These are phyloP conservation scores for Strigomonas culicis DNA, from an alignment of 208 protist genomes.

Conservation along the genomic window DNA sequence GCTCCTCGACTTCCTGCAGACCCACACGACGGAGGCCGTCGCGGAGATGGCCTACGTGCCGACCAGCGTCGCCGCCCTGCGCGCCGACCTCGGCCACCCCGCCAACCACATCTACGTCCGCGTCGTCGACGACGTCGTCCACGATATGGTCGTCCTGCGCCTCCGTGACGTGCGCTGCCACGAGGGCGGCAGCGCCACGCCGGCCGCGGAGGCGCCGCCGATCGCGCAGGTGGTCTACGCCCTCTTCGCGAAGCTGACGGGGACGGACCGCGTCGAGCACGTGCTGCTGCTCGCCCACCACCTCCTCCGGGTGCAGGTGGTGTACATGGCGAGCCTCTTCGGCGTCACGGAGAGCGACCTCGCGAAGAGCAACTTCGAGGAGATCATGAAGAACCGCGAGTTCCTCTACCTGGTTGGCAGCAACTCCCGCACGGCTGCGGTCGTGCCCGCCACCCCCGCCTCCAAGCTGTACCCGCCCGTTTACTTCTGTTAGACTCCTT, in stretches of 20 bases:
- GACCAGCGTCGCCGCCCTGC: slow-evolving; percentile 32
- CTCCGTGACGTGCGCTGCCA: slow-evolving; percentile 21
- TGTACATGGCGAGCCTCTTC: slow-evolving; percentile 70
- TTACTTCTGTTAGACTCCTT: slow-evolving; percentile 31
- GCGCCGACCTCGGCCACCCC: slow-evolving; percentile 22
- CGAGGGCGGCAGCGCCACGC: neutral
- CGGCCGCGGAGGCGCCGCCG: neutral
- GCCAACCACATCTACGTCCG: slow-evolving; percentile 35
- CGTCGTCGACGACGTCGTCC: slow-evolving; percentile 23
- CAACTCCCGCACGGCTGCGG: slow-evolving; percentile 14
- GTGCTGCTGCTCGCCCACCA: slow-evolving; percentile 49
- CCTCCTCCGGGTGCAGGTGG: slow-evolving; percentile 44
- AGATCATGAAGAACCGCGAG: slow-evolving; percentile 42
- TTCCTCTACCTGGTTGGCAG: slow-evolving; percentile 56
- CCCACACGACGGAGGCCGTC: slow-evolving; percentile 20
- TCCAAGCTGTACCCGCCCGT: slow-evolving; percentile 55
- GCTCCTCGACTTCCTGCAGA: slow-evolving; percentile 36
- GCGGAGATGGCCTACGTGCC: slow-evolving; percentile 52
- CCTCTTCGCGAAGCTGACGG: slow-evolving; percentile 52
- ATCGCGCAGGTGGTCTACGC: slow-evolving; percentile 58
- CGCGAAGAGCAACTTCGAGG: slow-evolving; percentile 74
- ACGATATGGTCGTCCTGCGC: slow-evolving; percentile 68
- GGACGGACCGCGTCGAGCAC: slow-evolving; percentile 57
- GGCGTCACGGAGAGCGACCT: slow-evolving; percentile 81
- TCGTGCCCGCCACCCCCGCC: slow-evolving; percentile 36